Base-by-base conservation (phyloP, 179 eudicot genomes). In the Beta lomatogona region DNA sequence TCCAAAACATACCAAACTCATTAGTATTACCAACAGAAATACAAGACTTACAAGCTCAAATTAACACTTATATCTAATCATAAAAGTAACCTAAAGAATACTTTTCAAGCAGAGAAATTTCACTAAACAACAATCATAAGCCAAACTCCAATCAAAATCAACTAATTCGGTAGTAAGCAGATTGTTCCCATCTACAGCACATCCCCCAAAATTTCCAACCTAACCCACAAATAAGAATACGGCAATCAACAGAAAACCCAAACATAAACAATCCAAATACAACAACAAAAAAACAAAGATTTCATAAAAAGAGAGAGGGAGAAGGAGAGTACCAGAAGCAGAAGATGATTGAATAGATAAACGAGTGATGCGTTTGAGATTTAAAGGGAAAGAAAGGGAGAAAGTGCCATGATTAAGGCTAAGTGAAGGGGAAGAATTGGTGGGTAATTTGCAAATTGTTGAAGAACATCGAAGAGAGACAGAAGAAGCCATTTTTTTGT, bases 261-360 rank as follows among this genome's bases (percentile, higher is more conserved):
- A 80, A 73, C 71, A 81, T 16, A 58, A 25, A 59, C 16, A 75
- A 0, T 3, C 25, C 18, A 7, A 22, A 0, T 31, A 58, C 41
- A 36, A 36, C 41, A 31, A 19, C 8, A 63, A 77, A 41, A 1
- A 64, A 67, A 45, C 16, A 9, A 28, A 6, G 4, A 18, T 48
- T 48, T 36, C 41, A 36, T 36, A 48, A 57, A 68, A 4, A 21
- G 31, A 45, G 21, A 21, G 65, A 63, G 10, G 3, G 13, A 57
- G 70, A 22, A 18, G 82, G 58, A 36, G 59, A 54, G 22, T 77
- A 88, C 90, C 90, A 83, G 90, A 76, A 82, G 88, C 54, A 18
- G 97, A 87, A 74, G 89, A 93, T 22, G 97, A 88, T 79, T 89
- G 90, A 86, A 92, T 77, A 2, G 89, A 82, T 57, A 90, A 86